Evolutionary conservation across 23 red algal species (phyloP).

Genomic region (Chondrus crispus): DNA sequence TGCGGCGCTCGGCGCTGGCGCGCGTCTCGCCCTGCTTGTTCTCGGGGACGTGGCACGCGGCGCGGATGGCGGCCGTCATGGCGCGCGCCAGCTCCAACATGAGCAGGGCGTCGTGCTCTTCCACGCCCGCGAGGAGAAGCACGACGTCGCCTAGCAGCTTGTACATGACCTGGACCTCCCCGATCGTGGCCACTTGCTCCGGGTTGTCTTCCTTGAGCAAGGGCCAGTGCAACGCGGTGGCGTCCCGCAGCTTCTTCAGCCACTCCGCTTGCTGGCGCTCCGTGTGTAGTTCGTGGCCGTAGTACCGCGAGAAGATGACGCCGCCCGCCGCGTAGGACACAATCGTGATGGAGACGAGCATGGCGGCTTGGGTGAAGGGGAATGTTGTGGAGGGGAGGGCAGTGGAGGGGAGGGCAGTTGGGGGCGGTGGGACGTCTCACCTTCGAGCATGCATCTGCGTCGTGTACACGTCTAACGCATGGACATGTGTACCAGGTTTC

Average conservation of each 20-base stretch:
- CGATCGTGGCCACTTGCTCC: constrained; percentile 64
- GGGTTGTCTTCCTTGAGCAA: constrained; percentile 60
- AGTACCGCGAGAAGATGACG: constrained; percentile 76
- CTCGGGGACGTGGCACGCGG: constrained; percentile 44
- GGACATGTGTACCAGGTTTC: too few relatives aligned
- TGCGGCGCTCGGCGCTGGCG: constrained; percentile 56
- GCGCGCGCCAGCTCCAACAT: constrained; percentile 64
- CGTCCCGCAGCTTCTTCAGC: constrained; percentile 64
- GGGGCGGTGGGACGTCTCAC: too few relatives aligned
- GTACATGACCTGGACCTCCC: constrained; percentile 54
- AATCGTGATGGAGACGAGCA: constrained; percentile 70
- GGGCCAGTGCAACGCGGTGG: constrained; percentile 64
- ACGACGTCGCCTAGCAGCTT: constrained; percentile 77
- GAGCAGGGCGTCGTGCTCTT: constrained; percentile 71
- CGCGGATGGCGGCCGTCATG: constrained; percentile 33
- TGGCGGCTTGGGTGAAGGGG: neutral
- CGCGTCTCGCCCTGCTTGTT: constrained; percentile 24
- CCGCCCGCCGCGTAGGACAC: constrained; percentile 65
- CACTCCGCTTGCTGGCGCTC: constrained; percentile 63
- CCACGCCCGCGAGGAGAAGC: constrained; percentile 58
- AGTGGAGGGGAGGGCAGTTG: too few relatives aligned
- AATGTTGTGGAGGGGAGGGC: too few relatives aligned
- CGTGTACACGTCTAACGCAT: too few relatives aligned
- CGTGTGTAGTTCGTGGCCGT: constrained; percentile 56
- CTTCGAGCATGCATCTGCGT: too few relatives aligned